phyloP scores from a whole-genome alignment of 2,329 filamentous ascomycete genomes.

The Scortechinia acanthostroma region DNA sequence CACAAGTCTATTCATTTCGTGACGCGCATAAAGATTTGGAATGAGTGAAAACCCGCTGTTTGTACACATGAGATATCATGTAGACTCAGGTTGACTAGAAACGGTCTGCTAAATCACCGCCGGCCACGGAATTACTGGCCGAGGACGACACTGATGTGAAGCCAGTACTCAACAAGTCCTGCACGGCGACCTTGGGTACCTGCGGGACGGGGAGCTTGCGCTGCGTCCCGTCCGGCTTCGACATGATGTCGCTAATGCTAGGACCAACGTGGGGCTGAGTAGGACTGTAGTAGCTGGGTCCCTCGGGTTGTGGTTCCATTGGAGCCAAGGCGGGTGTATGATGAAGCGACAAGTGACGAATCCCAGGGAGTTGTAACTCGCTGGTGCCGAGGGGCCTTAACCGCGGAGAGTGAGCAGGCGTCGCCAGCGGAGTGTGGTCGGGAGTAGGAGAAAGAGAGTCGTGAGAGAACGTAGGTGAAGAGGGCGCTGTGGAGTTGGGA shows the following conservation, averaged over 20 bases:
- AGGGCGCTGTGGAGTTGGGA: slow-evolving; percentile 89
- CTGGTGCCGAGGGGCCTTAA: slow-evolving; percentile 73
- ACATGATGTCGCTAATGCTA: slow-evolving; percentile 76
- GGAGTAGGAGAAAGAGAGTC: slow-evolving; percentile 92
- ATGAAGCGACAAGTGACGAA: slow-evolving; percentile 57
- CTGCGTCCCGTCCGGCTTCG: slow-evolving; percentile 76
- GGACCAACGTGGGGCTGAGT: slow-evolving; percentile 18
- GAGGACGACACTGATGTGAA: slow-evolving; percentile 72
- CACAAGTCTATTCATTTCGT: slow-evolving; percentile 26
- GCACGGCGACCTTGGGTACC: slow-evolving; percentile 78
- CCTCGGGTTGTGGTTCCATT: slow-evolving; percentile 47
- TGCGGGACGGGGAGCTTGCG: slow-evolving; percentile 82
- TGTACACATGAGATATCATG: neutral
- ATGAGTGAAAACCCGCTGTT: neutral
- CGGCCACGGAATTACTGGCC: slow-evolving; percentile 69
- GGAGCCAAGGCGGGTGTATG: slow-evolving; percentile 49
- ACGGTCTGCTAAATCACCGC: slow-evolving; percentile 59
- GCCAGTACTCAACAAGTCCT: slow-evolving; percentile 65
- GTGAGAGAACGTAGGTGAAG: slow-evolving; percentile 92
- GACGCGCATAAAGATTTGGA: slow-evolving; percentile 14
- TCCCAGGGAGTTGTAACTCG: slow-evolving; percentile 66
- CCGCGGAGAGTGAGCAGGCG: slow-evolving; percentile 87
- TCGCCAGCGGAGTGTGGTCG: slow-evolving; percentile 96
- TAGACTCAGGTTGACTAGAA: slow-evolving; percentile 7
- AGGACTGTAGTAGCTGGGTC: slow-evolving; percentile 34